These are phyloP conservation scores for Tricholoma furcatifolium DNA, from an alignment of 768 basidiomycete genomes.

Conservation along the genomic window DNA sequence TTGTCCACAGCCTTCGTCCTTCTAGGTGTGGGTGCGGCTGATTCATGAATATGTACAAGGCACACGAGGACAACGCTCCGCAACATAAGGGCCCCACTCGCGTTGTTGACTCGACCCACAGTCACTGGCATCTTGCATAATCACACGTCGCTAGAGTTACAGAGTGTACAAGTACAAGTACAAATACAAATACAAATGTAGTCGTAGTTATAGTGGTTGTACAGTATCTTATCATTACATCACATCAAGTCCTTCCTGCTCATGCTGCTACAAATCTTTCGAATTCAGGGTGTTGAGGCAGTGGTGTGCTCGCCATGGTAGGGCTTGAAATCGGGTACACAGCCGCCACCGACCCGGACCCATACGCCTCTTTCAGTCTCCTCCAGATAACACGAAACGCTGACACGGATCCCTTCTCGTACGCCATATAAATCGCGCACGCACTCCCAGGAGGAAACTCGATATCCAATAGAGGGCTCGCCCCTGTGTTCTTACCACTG, in stretches of 20 bases:
- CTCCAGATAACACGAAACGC: slow-evolving; percentile 80
- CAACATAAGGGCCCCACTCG: too few relatives aligned
- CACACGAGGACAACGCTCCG: too few relatives aligned
- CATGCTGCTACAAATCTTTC: slow-evolving; percentile 32
- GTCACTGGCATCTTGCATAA: not conserved
- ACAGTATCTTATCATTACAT: not conserved
- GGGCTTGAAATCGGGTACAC: slow-evolving; percentile 36
- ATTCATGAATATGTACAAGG: too few relatives aligned
- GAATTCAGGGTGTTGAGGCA: slow-evolving; percentile 36
- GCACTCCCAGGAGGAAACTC: slow-evolving; percentile 36
- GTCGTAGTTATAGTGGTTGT: not conserved
- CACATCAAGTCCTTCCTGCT: slow-evolving; percentile 19
- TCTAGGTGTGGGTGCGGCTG: too few relatives aligned
- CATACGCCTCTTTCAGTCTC: slow-evolving; percentile 70
- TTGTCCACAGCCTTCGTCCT: too few relatives aligned
- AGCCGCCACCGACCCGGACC: slow-evolving; percentile 29
- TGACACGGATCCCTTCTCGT: slow-evolving; percentile 90
- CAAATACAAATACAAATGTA: not conserved
- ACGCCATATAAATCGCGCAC: slow-evolving; percentile 74
- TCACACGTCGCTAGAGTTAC: not conserved
- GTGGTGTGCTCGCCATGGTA: slow-evolving; percentile 37
- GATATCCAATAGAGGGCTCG: slow-evolving; percentile 15
- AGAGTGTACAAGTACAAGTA: not conserved
- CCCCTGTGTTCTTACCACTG: slow-evolving; percentile 21
- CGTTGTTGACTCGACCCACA: not conserved